phyloP scores from a whole-genome alignment of 257 asterid genomes.

The Penstemon barbatus region DNA sequence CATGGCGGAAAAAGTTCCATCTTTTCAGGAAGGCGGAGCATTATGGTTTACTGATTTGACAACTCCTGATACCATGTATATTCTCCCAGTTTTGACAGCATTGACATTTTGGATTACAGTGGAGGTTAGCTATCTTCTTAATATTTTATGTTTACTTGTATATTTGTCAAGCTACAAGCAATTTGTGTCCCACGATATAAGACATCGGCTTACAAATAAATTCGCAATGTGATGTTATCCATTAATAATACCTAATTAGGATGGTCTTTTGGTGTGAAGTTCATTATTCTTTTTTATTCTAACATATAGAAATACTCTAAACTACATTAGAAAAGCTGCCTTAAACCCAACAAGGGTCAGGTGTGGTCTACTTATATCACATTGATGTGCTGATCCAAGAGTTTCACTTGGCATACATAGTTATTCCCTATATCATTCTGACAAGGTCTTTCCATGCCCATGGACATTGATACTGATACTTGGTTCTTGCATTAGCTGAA shows the following conservation, averaged over 20 bases:
- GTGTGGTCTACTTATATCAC: no score
- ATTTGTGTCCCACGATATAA: constrained; percentile 18
- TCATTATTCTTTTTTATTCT: no score
- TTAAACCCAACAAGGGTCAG: no score
- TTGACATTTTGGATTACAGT: constrained; percentile 89
- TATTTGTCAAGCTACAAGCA: constrained; percentile 1
- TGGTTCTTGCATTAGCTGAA: neutral
- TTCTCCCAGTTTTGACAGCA: constrained; percentile 83
- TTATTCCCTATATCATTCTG: neutral
- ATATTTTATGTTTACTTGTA: constrained; percentile 10
- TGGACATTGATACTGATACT: neutral
- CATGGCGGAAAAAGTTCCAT: constrained; percentile 88
- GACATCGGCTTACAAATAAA: no score
- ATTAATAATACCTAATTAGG: no score
- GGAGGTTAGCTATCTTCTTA: constrained; percentile 59
- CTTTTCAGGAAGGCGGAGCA: constrained; percentile 87
- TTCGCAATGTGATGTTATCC: no score
- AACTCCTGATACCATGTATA: constrained; percentile 74
- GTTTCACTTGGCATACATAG: neutral
- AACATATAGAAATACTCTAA: no score
- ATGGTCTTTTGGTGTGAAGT: no score
- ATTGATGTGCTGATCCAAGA: neutral
- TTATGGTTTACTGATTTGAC: constrained; percentile 91
- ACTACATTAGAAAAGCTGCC: no score
- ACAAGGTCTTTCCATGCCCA: neutral